A percentile compares a stretch with the other conserved stretches of the same genome.
Evolutionary conservation across 768 basidiomycete genomes (phyloP).

Genomic region (Daedalea quercina): DNA sequence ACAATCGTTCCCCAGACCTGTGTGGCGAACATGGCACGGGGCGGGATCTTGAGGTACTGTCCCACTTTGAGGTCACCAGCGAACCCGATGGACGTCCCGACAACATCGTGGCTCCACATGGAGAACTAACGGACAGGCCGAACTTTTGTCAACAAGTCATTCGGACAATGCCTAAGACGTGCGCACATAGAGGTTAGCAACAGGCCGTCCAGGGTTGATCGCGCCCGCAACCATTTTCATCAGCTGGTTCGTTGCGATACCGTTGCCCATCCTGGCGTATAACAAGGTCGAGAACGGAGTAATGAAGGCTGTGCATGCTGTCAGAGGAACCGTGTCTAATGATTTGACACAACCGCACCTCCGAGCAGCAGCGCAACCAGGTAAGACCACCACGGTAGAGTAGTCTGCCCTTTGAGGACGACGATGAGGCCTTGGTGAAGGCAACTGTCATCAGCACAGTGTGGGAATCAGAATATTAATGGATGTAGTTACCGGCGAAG

Average conservation of each 20-base stretch:
- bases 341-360: slow-evolving; percentile 8
- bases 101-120: slow-evolving; percentile 62
- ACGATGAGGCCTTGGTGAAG: slow-evolving; percentile 42
- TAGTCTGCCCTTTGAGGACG: slow-evolving; percentile 50
- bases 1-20: slow-evolving; percentile 64
- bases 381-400: slow-evolving; percentile 58
- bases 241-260: slow-evolving; percentile 51
- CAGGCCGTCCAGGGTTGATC: slow-evolving; percentile 55
- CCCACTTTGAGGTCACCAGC: slow-evolving; percentile 54
- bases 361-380: slow-evolving; percentile 50
- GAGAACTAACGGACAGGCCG: slow-evolving; percentile 40
- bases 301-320: slow-evolving; percentile 12
- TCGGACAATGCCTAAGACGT: too few relatives aligned
- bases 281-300: slow-evolving; percentile 52
- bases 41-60: slow-evolving; percentile 58
- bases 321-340: background rate
- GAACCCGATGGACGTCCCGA: slow-evolving; percentile 45
- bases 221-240: slow-evolving; percentile 63
- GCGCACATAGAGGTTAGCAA: slow-evolving; percentile 60
- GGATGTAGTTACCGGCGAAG: slow-evolving; percentile 38
- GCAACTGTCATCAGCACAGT: background rate
- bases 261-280: slow-evolving; percentile 54
- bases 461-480: too few relatives aligned
- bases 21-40: slow-evolving; percentile 56
- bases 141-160: too few relatives aligned